Evolutionary conservation across 1,284 basidiomycete genomes (phyloP).

Genomic region (Hemileccinum hortonii): DNA sequence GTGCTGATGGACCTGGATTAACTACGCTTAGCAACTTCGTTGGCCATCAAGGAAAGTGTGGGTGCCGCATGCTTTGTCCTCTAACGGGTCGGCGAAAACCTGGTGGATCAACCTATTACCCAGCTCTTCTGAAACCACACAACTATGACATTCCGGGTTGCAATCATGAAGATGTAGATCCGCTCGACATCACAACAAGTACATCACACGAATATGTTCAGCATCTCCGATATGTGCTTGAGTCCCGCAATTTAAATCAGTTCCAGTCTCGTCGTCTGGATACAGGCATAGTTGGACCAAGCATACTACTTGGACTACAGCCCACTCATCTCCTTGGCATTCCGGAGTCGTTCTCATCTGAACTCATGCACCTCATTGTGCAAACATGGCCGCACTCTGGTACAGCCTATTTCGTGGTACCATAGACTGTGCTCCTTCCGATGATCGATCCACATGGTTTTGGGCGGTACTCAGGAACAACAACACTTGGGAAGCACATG

Average conservation of each 20-base stretch:
- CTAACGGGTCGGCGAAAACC: not conserved
- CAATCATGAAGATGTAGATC: not conserved
- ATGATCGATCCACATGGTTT: not conserved
- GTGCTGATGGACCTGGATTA: not conserved
- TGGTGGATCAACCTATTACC: not conserved
- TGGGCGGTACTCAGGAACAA: not conserved
- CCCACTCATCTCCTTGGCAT: not conserved
- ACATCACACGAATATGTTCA: not conserved
- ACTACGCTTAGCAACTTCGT: not conserved
- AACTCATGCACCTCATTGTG: not conserved
- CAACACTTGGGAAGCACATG: not conserved
- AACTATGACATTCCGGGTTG: not conserved
- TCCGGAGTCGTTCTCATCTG: not conserved
- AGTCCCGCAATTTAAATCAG: too few relatives aligned
- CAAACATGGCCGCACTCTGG: conserved; percentile 2
- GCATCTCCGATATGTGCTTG: not conserved
- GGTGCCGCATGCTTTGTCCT: not conserved
- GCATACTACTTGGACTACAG: not conserved
- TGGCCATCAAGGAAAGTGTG: not conserved
- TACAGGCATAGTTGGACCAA: not conserved
- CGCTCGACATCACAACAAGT: not conserved
- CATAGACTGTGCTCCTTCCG: not conserved
- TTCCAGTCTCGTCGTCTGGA: not conserved
- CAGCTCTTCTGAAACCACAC: not conserved
- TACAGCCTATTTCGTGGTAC: not conserved